phyloP scores from a whole-genome alignment of 2,329 filamentous ascomycete species.

The Daldinia sp. region DNA sequence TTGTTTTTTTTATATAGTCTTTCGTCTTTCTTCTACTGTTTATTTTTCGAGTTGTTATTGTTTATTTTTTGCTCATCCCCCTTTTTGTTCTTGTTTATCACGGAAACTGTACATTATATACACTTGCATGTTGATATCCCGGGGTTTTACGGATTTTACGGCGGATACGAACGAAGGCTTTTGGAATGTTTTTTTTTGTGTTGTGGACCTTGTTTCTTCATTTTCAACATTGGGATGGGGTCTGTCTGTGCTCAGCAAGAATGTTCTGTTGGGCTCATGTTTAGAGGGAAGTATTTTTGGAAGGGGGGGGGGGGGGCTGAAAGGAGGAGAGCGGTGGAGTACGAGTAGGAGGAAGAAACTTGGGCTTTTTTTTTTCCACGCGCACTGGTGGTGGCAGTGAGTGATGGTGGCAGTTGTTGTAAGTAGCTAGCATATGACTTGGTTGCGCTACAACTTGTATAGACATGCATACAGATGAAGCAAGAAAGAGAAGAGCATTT shows the following conservation, averaged over 20 bases:
- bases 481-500: conserved; percentile 22
- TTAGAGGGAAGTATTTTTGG: conserved; percentile 12
- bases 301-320: background rate
- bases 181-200: conserved; percentile 16
- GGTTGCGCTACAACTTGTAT: conserved; percentile 8
- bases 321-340: background rate
- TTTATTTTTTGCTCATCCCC: conserved; percentile 8
- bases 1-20: conserved; percentile 3
- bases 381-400: background rate
- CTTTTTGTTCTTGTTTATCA: conserved; percentile 11
- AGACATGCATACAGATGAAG: conserved; percentile 21
- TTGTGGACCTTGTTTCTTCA: conserved; percentile 8
- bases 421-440: conserved; percentile 33
- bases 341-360: conserved; percentile 1
- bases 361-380: background rate
- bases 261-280: conserved; percentile 10
- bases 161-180: conserved; percentile 31
- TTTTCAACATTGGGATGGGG: conserved; percentile 30
- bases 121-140: conserved; percentile 31
- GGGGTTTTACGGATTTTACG: conserved; percentile 32
- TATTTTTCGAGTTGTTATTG: conserved; percentile 13
- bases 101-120: conserved; percentile 31
- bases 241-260: conserved; percentile 22
- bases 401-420: conserved; percentile 6
- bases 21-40: background rate